These are phyloP conservation scores for Penicillium waksmanii DNA, from an alignment of 495 filamentous ascomycete genomes.

Conservation along the genomic window DNA sequence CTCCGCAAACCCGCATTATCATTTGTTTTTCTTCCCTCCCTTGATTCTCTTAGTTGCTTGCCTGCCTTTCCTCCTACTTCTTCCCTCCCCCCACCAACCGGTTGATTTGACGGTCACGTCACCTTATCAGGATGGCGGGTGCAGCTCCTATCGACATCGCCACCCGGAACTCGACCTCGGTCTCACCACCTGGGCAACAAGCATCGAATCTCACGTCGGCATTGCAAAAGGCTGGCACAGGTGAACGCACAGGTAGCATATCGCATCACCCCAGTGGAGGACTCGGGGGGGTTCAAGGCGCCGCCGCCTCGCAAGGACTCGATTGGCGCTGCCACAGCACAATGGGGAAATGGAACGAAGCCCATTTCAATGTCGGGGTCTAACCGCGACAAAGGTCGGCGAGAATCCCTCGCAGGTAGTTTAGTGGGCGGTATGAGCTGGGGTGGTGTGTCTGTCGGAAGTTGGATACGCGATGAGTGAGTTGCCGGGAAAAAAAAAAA, in stretches of 20 bases:
- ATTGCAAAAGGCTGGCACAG: constrained; percentile 51
- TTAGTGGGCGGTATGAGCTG: constrained; percentile 94
- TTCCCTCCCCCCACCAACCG: background rate
- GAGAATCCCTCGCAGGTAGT: constrained; percentile 87
- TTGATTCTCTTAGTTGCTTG: background rate
- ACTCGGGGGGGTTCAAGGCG: constrained; percentile 64
- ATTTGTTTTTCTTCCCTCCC: constrained; percentile 38
- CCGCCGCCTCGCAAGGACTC: constrained; percentile 68
- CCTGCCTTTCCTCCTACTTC: background rate
- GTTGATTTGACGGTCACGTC: constrained; percentile 29
- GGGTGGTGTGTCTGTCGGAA: constrained; percentile 94
- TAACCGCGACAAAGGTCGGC: constrained; percentile 72
- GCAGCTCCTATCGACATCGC: constrained; percentile 69
- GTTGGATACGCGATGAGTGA: constrained; percentile 98
- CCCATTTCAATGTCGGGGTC: constrained; percentile 83
- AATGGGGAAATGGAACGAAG: constrained; percentile 75
- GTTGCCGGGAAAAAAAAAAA: constrained; percentile 44
- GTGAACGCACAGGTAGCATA: constrained; percentile 46
- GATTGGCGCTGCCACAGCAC: constrained; percentile 57
- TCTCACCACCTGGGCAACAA: constrained; percentile 63
- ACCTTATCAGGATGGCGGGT: constrained; percentile 53
- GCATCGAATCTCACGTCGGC: constrained; percentile 66
- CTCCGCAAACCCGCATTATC: constrained; percentile 2
- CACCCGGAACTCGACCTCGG: constrained; percentile 60
- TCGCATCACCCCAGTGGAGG: constrained; percentile 47